These are phyloP conservation scores for Pittosporum tobira DNA, from an alignment of 129 eudicot genomes.

Conservation along the genomic window DNA sequence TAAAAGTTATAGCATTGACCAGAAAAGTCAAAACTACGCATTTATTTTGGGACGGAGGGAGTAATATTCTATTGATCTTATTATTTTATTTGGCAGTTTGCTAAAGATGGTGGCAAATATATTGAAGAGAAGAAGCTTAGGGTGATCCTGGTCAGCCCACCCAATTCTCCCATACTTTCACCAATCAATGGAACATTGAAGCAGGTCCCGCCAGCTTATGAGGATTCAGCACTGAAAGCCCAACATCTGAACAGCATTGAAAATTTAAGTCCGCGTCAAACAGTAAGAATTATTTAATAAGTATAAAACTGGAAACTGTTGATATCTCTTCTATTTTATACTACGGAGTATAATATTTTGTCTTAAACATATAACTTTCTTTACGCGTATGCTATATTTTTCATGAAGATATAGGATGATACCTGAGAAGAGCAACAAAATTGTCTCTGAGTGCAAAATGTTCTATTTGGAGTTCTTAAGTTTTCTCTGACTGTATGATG, in stretches of 20 bases:
- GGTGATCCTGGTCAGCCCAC: constrained; percentile 54
- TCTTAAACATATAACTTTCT: not conserved
- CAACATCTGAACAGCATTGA: constrained; percentile 15
- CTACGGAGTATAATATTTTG: not conserved
- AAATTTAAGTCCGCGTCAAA: constrained; percentile 15
- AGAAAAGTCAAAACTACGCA: too few relatives aligned
- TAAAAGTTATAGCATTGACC: too few relatives aligned
- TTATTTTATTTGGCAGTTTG: constrained; percentile 35
- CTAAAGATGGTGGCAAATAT: constrained; percentile 39
- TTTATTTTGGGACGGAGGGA: too few relatives aligned
- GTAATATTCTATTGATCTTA: constrained; percentile 3
- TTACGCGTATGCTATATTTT: not conserved
- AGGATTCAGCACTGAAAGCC: constrained; percentile 17
- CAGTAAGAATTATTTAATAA: constrained; percentile 27
- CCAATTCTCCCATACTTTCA: constrained; percentile 41
- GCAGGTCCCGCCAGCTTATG: constrained; percentile 22
- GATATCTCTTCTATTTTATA: not conserved
- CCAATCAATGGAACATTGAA: constrained; percentile 36
- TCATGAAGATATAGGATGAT: not conserved
- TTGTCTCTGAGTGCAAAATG: not conserved
- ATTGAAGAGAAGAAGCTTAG: constrained; percentile 54
- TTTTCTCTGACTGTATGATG: not conserved
- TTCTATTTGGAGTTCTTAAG: not conserved
- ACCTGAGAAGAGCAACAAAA: not conserved
- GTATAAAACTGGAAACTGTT: too few relatives aligned